Percentiles rank a stretch among this genome's conserved stretches.
Conservation (phyloP, 768 basidiomycete genomes). For the Psilocybe azurescens region DNA sequence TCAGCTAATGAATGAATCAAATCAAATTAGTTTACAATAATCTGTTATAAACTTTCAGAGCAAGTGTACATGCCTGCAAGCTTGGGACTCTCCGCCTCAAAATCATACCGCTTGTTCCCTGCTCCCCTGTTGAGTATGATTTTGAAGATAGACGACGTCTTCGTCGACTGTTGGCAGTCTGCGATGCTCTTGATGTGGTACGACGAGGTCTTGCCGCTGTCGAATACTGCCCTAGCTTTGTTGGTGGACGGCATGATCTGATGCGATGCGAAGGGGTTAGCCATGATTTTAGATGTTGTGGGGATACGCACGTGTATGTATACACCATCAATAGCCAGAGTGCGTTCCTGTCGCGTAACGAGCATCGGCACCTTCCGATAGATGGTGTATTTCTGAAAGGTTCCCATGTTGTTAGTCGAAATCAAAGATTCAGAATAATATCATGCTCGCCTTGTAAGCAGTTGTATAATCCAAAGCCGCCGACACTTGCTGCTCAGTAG, state of each 20-base stretch:
- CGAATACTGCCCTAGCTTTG: constrained; percentile 81
- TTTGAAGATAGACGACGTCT: constrained; percentile 86
- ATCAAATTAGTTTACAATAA: not conserved
- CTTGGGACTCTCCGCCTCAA: constrained; percentile 90
- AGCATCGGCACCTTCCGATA: constrained; percentile 96
- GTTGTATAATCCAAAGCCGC: constrained; percentile 79
- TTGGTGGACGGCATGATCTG: constrained; percentile 91
- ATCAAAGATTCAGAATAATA: not conserved
- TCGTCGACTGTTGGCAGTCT: constrained; percentile 82
- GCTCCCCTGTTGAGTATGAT: constrained; percentile 79
- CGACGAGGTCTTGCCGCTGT: constrained; percentile 88
- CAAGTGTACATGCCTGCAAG: constrained; percentile 64
- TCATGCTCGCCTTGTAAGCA: constrained; percentile 76
- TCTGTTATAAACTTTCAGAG: not conserved
- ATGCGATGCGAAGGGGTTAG: constrained; percentile 13
- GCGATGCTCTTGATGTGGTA: constrained; percentile 91
- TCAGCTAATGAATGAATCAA: constrained; percentile 50
- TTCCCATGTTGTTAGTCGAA: not conserved
- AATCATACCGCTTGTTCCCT: constrained; percentile 92
- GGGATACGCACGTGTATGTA: constrained; percentile 77
- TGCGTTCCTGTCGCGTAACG: constrained; percentile 87
- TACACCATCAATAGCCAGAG: constrained; percentile 92
- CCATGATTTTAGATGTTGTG: too few species aligned
- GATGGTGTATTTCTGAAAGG: constrained; percentile 81
- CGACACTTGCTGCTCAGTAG: constrained; percentile 59